Evolutionary conservation across 208 protist species (phyloP), one percentile per base, ranked within the genome.

Genomic region (Tetramitus jugosus): DNA sequence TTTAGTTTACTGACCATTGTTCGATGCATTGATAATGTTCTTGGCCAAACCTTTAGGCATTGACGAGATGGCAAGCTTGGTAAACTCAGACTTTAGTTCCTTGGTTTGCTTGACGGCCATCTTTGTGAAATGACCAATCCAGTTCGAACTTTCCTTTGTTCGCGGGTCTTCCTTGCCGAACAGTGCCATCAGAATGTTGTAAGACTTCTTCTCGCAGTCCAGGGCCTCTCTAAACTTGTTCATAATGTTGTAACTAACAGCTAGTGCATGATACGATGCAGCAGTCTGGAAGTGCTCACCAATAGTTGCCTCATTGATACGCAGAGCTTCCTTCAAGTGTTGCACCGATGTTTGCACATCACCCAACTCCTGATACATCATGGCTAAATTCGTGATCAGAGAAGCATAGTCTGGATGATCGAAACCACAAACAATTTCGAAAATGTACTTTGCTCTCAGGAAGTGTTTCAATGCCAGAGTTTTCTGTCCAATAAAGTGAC

Each of bases 361-460:
- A 29, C 26, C n/a, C 26, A 74, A 46, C 14, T 74, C 67, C 53
- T 74, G 67, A 53, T 74, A 74, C 67, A 74, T 74, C 42, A 53
- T 53, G 2, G 42, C 39, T 53, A 74, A 53, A 53, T 74, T 74
- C 14, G 39, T 8, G 10, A 74, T 35, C 3, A 74, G 46, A 26
- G 17, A 10, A 8, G 67, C 67, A 31, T 39, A 10, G 26, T 74
- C 67, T 8, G 67, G 67, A 53, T 74, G 67, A 53, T 74, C 67
- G 37, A 53, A 74, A 40, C 67, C 67, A 53, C 42, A 53, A 37
- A 35, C 29, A 4, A 74, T 39, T 17, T 43, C 13, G 7, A 39
- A 8, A 6, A 74, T 53, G 23, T 74, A 74, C 23, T 31, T 45
- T 23, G 67, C 67, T 74, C 67, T 74, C 37, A 74, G 53, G 31